Evolutionary conservation across 2,329 filamentous ascomycete species (phyloP).

Genomic region (Teratosphaeria zuluensis): DNA sequence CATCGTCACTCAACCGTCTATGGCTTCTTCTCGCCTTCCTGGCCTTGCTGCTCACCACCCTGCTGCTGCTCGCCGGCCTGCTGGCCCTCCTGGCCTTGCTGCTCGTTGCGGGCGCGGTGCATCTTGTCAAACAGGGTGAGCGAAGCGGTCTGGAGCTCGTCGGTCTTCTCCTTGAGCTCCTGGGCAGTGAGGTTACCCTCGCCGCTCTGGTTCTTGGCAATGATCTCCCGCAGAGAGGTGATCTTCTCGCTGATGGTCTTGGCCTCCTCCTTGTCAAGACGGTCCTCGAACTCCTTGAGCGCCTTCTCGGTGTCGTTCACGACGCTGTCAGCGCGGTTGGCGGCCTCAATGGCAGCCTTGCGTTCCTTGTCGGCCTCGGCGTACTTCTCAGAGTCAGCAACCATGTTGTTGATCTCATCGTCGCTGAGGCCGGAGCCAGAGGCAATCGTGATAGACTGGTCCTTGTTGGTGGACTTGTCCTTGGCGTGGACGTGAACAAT

Average conservation of each 20-base stretch:
- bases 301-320: constrained; percentile 98
- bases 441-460: constrained; percentile 98
- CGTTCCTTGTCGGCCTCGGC: constrained; percentile 92
- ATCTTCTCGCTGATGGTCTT: constrained; percentile 96
- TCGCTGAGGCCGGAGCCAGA: constrained; percentile 96
- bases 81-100: constrained; percentile 36
- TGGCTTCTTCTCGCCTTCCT: constrained; percentile 65
- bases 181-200: constrained; percentile 78
- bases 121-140: constrained; percentile 99
- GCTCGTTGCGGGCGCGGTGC: constrained; percentile 75
- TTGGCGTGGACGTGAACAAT: constrained; percentile 97
- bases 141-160: constrained; percentile 91
- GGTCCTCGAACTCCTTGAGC: constrained; percentile 91
- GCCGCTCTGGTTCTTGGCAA: constrained; percentile 88
- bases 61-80: constrained; percentile 30
- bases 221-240: constrained; percentile 66
- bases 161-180: constrained; percentile 97
- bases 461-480: constrained; percentile 99
- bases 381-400: constrained; percentile 95
- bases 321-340: constrained; percentile 94
- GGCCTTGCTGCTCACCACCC: constrained; percentile 31
- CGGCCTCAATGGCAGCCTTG: constrained; percentile 87
- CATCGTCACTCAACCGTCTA: constrained; percentile 23
- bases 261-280: constrained; percentile 91
- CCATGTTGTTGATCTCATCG: constrained; percentile 91